These are phyloP conservation scores for Macadamia integrifolia DNA, from an alignment of 164 flowering plant species.

Conservation along the genomic window DNA sequence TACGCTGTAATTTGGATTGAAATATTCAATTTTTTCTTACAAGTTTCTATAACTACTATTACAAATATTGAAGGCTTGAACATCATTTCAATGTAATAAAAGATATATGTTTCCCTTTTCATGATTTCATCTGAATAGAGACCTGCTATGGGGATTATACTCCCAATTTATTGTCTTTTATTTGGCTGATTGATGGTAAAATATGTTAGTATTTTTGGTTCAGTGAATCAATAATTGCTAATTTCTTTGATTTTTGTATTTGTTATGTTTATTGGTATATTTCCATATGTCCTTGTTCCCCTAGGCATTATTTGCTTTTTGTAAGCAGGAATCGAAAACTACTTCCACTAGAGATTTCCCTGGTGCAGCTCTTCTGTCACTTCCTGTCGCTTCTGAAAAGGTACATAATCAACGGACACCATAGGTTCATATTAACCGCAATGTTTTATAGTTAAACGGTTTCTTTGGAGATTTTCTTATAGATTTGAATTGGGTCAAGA, in stretches of 20 bases:
- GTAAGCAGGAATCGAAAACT: constrained; percentile 20
- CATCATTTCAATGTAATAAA: no score
- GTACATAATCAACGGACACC: constrained; percentile 25
- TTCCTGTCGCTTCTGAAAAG: constrained; percentile 46
- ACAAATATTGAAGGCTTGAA: no score
- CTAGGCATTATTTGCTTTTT: background rate
- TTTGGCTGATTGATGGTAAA: background rate
- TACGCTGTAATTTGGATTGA: no score
- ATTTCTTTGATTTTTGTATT: background rate
- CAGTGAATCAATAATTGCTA: background rate
- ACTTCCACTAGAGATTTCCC: constrained; percentile 45
- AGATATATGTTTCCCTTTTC: no score
- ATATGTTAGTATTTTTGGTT: background rate
- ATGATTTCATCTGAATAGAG: no score
- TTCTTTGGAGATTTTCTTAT: constrained; percentile 3
- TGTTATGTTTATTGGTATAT: background rate
- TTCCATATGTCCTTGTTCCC: background rate
- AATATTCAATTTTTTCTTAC: no score
- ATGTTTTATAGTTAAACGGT: background rate
- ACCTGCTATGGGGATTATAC: background rate
- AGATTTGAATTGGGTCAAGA: constrained; percentile 27
- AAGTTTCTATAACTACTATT: no score
- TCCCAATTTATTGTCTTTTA: background rate
- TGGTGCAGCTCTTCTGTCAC: constrained; percentile 78
- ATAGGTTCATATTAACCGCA: constrained; percentile 34